phyloP scores from a whole-genome alignment of 2,329 filamentous ascomycete species.

The Magnaporthiopsis rhizophila region DNA sequence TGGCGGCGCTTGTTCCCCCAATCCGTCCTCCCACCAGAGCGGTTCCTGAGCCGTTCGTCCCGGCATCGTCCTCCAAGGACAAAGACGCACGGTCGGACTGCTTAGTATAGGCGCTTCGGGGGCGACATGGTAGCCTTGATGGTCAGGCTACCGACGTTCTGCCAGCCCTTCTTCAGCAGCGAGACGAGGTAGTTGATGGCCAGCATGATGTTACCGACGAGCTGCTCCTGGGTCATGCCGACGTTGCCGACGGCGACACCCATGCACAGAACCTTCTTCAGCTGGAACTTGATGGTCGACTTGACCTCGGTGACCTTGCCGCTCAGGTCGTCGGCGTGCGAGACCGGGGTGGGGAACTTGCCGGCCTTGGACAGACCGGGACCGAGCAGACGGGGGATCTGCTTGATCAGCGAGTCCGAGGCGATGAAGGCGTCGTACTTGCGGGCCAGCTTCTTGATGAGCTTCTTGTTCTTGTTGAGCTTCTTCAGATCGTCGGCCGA shows the following conservation, averaged over 20 bases:
- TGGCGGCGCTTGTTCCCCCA: not conserved
- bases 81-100: not conserved
- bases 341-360: constrained; percentile 99
- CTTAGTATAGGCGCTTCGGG: constrained; percentile 93
- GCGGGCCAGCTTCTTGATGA: constrained; percentile 99
- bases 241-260: constrained; percentile 33
- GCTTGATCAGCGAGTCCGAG: constrained; percentile 97
- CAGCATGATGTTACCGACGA: constrained; percentile 98
- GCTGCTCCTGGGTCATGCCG: constrained; percentile 40
- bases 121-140: constrained; percentile 99
- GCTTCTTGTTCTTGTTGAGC: constrained; percentile 99
- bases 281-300: constrained; percentile 99
- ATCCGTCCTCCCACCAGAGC: not conserved
- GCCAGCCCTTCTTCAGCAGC: constrained; percentile 99
- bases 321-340: constrained; percentile 87
- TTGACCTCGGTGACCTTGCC: constrained; percentile 99
- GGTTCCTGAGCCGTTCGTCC: not conserved
- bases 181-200: constrained; percentile 99
- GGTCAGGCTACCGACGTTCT: constrained; percentile 99
- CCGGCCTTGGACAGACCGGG: constrained; percentile 98
- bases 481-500: constrained; percentile 98
- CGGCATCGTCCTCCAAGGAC: not conserved
- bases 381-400: constrained; percentile 98
- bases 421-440: constrained; percentile 99
- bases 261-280: constrained; percentile 99